Evolutionary conservation across 768 basidiomycete species (phyloP).

Genomic region (Suillus subaureus): DNA sequence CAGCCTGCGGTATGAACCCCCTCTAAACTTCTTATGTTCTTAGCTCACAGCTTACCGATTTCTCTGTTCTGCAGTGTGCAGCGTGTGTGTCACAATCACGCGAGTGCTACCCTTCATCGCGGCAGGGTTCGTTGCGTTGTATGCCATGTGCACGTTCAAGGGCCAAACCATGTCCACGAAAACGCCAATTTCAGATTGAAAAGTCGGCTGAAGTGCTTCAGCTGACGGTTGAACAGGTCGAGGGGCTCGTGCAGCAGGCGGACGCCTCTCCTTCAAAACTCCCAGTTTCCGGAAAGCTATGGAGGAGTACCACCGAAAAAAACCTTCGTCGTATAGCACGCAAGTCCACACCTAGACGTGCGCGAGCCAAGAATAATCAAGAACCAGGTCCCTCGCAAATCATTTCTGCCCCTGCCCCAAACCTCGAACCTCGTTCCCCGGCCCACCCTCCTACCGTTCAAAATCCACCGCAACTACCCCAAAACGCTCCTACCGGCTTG

Average conservation of each 20-base stretch:
- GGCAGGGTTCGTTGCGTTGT: conserved; percentile 8
- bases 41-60: not conserved
- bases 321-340: not conserved
- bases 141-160: conserved; percentile 11
- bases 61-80: conserved; percentile 3
- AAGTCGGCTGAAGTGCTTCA: conserved; percentile 7
- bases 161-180: conserved; percentile 8
- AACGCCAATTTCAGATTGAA: conserved; percentile 10
- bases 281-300: not conserved
- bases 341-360: not conserved
- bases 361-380: not conserved
- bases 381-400: not conserved
- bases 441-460: not conserved
- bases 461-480: not conserved
- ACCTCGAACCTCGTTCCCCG: not conserved
- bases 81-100: conserved; percentile 8
- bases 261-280: not conserved
- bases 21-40: not conserved
- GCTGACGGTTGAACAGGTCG: conserved; percentile 1
- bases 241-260: conserved; percentile 2
- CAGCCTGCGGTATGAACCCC: conserved; percentile 4
- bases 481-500: not conserved
- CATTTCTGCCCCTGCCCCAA: not conserved
- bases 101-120: conserved; percentile 8
- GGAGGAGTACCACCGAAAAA: conserved; percentile 3